Evolutionary conservation across 78 protist genomes (phyloP), one percentile per base, ranked within the genome.

Genomic region (Monosiga brevicollis): DNA sequence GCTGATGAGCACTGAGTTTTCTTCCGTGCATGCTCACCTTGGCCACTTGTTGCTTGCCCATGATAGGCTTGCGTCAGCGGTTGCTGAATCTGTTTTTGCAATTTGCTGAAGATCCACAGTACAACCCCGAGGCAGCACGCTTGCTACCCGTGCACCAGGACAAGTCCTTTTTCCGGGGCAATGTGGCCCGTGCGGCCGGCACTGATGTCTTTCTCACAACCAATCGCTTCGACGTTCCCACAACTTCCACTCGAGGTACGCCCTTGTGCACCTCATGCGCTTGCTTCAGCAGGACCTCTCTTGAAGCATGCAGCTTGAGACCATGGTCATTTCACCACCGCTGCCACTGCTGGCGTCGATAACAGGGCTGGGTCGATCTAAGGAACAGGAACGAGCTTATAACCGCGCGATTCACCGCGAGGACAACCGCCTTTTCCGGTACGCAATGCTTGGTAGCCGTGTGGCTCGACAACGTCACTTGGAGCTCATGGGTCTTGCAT

Each of bases 61-160:
- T n/a, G n/a, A n/a, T n/a, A 49, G 62, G 73, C 38, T 87, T 83
- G 41, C 90, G 95, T 20, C 34, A 74, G 76, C 90, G 91, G 1
- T 54, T 87, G 6, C 24, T 25, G 34, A 79, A 86, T 54, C 83
- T 87, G 24, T 92, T 92, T 86, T 87, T 92, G 22, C 89, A 87
- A 43, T 90, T 92, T 74, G 26, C 81, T 10, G 88, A 90, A 39
- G 84, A 88, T 3, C 95, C 95, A 1, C 91, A 87, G 88, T 92
- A 83, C 91, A 92, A 92, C 42, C 95, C 95, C 0, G 91, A 88
- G 82, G 85, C 95, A 1, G 70, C 55, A 1, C 83, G 82, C 39
- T 89, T 85, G 78, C 79, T 73, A 74, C 1, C 6, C 35, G 83
- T 87, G 39, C 86, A 84, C 34, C 37, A 80, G 74, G 74, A 49